Base-by-base conservation (phyloP, 805 yeast genomes). In the Ogataea salicorniae region DNA sequence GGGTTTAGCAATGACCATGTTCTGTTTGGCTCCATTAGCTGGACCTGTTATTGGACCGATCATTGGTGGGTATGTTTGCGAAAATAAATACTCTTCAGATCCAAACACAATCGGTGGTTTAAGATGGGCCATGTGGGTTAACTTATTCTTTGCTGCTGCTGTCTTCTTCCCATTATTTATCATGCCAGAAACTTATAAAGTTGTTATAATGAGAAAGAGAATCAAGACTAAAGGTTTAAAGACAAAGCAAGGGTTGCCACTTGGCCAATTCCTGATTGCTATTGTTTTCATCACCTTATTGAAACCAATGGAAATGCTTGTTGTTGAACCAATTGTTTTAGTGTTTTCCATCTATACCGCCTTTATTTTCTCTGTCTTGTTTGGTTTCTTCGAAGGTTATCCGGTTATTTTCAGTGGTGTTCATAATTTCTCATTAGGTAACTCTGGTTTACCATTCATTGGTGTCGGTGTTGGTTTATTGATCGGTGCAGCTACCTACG, bases 1-100 rank as follows among this genome's bases (percentile, higher is more conserved):
- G 60, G 85, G 89, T 15, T 56, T 82, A 4, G 90, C 95, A n/a
- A 78, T 86, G 82, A 78, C 86, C 3, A 66, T 81, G n/a, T 87
- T 84, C 68, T 83, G 91, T 63, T 66, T 85, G 47, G 86, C 90
- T 13, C 90, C 94, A 20, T 83, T 87, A 55, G 72, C 83, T 61
- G 95, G 95, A 45, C 95, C 95, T 2, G 84, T 83, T 37, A 64
- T 83, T 39, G 88, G 90, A 43, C 91, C 91, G 6, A 75, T 84
- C 44, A 77, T 84, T 64, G 89, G 89, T 45, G 84, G 87, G 0
- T 84, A 81, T 61, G 84, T 84, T 26, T 83, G 81, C 15, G 78
- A 76, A 52, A 59, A 66, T 46, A 76, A 81, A 58, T 46, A 37
- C 13, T 58, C 63, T 2, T 1, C 20, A 1, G 15, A 39, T 29